A percentile compares a stretch with the other conserved stretches of the same genome.
Evolutionary conservation across 345 rosid genomes (phyloP).

Genomic region (Turnera subulata): DNA sequence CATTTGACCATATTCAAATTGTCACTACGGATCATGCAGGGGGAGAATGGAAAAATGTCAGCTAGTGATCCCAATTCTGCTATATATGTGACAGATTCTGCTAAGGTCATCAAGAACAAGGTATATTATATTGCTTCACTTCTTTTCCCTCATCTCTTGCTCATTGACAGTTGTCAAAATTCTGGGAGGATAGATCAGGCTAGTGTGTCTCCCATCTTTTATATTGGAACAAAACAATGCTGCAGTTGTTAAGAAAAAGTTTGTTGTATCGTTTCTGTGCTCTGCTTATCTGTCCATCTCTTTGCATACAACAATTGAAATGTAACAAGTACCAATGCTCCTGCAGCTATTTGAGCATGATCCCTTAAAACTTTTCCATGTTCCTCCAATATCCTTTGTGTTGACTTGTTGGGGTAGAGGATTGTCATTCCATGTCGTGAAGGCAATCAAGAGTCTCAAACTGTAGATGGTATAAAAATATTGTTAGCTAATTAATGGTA

Average conservation of each 20-base stretch:
- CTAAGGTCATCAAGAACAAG: conserved; percentile 74
- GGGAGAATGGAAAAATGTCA: conserved; percentile 94
- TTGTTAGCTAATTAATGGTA: too few species aligned
- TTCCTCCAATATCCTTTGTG: too few species aligned
- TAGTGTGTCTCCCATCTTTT: too few species aligned
- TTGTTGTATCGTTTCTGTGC: neutral
- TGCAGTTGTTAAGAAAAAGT: neutral
- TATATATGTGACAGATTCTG: conserved; percentile 84
- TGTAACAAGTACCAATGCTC: neutral
- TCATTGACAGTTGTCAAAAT: neutral
- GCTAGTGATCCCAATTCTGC: conserved; percentile 98
- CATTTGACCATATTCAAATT: too few species aligned
- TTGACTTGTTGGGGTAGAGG: too few species aligned
- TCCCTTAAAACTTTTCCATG: neutral
- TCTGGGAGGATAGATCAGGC: neutral
- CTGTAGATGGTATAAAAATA: too few species aligned
- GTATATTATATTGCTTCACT: conserved; percentile 28
- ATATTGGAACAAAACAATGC: neutral
- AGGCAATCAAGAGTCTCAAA: too few species aligned
- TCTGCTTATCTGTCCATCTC: neutral
- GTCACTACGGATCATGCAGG: conserved; percentile 43
- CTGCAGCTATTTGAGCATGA: neutral
- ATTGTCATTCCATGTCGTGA: too few species aligned
- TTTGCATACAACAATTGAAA: neutral
- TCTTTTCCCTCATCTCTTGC: too few species aligned